A percentile compares a stretch with the other conserved stretches of the same genome.
Conservation (phyloP, 163 green algal genomes). For the Scenedesmus sp. region DNA sequence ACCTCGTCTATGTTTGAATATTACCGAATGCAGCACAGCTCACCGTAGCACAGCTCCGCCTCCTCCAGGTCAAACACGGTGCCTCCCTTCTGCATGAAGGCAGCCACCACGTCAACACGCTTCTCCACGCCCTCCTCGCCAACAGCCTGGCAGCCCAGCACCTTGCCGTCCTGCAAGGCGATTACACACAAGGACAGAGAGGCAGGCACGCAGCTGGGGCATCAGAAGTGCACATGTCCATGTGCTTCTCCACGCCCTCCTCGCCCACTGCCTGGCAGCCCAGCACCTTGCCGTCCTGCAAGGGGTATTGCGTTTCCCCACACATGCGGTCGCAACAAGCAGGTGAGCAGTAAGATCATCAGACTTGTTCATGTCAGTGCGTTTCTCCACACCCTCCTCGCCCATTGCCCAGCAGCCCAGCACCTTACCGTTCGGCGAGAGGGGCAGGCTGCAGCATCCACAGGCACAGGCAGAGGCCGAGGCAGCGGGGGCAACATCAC, state of each 20-base stretch:
- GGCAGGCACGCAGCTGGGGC: too few species aligned
- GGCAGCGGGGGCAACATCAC: too few species aligned
- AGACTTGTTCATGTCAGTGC: neutral
- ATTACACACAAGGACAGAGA: neutral
- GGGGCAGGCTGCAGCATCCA: too few species aligned
- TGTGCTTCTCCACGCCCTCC: neutral
- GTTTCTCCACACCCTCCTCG: neutral
- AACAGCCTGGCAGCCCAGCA: constrained; percentile 63
- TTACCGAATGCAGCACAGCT: neutral
- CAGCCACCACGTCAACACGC: constrained; percentile 65
- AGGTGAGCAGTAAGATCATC: neutral
- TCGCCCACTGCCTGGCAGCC: constrained; percentile 58
- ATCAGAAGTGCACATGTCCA: neutral
- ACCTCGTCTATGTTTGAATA: too few species aligned
- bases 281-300: constrained; percentile 57
- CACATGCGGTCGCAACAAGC: neutral
- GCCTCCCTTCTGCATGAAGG: constrained; percentile 51
- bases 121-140: constrained; percentile 69
- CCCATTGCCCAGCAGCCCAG: constrained; percentile 61
- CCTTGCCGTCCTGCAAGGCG: constrained; percentile 50
- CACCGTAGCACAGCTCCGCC: constrained; percentile 71
- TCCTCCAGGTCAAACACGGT: constrained; percentile 64
- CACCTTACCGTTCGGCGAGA: constrained; percentile 50
- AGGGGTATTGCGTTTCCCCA: too few species aligned
- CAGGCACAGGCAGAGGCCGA: too few species aligned